Percentiles rank a stretch among this genome's conserved stretches.
These are phyloP conservation scores for Aspergillus viridinutans DNA, from an alignment of 2,329 filamentous ascomycete genomes.

Conservation along the genomic window DNA sequence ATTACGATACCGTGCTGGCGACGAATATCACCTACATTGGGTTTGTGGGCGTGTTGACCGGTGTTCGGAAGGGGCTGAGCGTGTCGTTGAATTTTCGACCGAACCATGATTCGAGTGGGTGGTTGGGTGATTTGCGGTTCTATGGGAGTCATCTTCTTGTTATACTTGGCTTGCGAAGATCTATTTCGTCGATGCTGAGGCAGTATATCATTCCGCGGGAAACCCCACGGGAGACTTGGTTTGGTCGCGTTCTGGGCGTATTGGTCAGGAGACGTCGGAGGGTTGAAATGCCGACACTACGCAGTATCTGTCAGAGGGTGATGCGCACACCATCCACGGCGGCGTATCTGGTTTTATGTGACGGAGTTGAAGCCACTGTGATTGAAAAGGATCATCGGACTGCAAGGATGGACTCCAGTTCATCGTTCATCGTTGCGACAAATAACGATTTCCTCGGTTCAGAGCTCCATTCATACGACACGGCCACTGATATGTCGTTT, in stretches of 20 bases:
- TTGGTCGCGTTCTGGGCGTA: neutral
- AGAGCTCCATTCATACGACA: constrained; percentile 13
- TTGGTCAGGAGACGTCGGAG: neutral
- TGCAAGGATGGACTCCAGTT: constrained; percentile 43
- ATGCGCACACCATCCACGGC: constrained; percentile 46
- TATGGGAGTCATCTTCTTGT: constrained; percentile 50
- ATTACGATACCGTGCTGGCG: constrained; percentile 38
- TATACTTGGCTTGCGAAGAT: constrained; percentile 50
- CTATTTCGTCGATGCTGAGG: constrained; percentile 51
- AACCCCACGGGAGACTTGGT: neutral
- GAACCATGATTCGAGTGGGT: constrained; percentile 40
- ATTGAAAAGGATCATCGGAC: constrained; percentile 55
- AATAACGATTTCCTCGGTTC: constrained; percentile 49
- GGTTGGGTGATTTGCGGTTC: constrained; percentile 36
- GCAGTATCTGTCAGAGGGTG: constrained; percentile 20
- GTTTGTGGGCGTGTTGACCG: constrained; percentile 49
- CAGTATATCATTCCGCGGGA: constrained; percentile 35
- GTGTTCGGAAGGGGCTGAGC: constrained; percentile 44
- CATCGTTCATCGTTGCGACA: constrained; percentile 52
- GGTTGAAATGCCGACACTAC: constrained; percentile 1
- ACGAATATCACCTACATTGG: constrained; percentile 48
- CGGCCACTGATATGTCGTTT: constrained; percentile 14
- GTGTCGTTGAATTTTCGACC: constrained; percentile 52
- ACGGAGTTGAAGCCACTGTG: constrained; percentile 45
- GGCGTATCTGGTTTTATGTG: constrained; percentile 55